phyloP scores from a whole-genome alignment of 768 basidiomycete genomes.

The Boletus sensibilis region DNA sequence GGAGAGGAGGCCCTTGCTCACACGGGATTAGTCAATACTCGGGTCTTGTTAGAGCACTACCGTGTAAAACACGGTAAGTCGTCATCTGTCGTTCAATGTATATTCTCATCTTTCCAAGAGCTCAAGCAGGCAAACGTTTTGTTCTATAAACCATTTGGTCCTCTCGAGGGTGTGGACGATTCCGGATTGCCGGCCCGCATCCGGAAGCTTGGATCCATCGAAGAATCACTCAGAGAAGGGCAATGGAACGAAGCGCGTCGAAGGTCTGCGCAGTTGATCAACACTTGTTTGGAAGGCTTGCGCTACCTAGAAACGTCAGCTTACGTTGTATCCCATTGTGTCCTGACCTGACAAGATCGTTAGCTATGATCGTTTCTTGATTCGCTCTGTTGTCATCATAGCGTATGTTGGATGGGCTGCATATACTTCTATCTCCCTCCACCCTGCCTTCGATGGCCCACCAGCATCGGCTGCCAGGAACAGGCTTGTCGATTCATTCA shows the following conservation, averaged over 20 bases:
- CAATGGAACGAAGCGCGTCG: conserved; percentile 51
- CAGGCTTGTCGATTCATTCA: conserved; percentile 18
- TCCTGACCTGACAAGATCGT: conserved; percentile 6
- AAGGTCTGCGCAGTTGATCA: conserved; percentile 51
- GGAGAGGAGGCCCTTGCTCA: conserved; percentile 53
- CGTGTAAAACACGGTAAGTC: conserved; percentile 68
- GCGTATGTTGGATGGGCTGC: conserved; percentile 81
- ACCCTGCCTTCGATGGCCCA: conserved; percentile 39
- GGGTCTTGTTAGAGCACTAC: conserved; percentile 77
- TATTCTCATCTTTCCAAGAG: conserved; percentile 39
- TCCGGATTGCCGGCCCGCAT: conserved; percentile 37
- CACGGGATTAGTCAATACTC: conserved; percentile 61
- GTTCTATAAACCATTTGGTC: conserved; percentile 60
- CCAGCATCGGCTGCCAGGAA: background rate
- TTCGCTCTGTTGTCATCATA: conserved; percentile 63
- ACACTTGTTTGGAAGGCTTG: conserved; percentile 55
- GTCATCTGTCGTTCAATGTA: background rate
- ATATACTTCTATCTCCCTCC: conserved; percentile 58
- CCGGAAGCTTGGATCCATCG: conserved; percentile 40
- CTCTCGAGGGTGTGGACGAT: conserved; percentile 39
- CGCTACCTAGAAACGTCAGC: conserved; percentile 72
- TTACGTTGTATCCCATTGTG: background rate
- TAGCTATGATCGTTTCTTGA: conserved; percentile 72
- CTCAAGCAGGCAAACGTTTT: conserved; percentile 57
- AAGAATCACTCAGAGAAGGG: conserved; percentile 41